phyloP scores from a whole-genome alignment of 495 filamentous ascomycete species.

The Aspergillus indologenus region DNA sequence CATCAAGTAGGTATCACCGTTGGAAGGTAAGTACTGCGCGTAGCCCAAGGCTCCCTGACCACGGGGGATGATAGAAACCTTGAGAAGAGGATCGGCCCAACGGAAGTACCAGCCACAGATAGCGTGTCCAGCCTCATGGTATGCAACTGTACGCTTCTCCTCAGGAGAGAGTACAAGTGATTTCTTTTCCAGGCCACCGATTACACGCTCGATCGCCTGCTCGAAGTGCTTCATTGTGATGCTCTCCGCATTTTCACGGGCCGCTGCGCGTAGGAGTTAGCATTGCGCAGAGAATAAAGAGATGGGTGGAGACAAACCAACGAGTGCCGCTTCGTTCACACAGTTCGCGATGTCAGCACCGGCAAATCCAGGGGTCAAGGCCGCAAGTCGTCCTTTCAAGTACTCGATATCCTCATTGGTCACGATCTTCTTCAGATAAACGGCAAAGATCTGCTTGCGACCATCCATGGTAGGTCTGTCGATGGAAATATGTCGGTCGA shows the following conservation, averaged over 20 bases:
- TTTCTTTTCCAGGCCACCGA: constrained; percentile 95
- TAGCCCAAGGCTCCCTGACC: constrained; percentile 92
- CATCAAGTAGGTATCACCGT: constrained; percentile 86
- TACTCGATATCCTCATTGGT: constrained; percentile 85
- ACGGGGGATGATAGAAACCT: constrained; percentile 97
- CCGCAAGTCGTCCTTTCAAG: constrained; percentile 79
- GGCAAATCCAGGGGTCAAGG: constrained; percentile 91
- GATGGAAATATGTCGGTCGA: constrained; percentile 92
- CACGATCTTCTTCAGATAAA: constrained; percentile 89
- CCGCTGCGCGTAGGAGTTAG: constrained; percentile 57
- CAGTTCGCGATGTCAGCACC: constrained; percentile 98
- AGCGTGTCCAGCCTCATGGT: constrained; percentile 97
- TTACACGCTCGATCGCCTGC: constrained; percentile 93
- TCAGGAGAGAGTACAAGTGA: constrained; percentile 86
- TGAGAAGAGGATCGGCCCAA: constrained; percentile 93
- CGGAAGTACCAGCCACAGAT: constrained; percentile 98
- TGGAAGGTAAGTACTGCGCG: constrained; percentile 88
- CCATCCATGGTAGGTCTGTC: constrained; percentile 96
- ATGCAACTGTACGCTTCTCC: constrained; percentile 93
- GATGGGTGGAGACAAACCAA: constrained; percentile 62
- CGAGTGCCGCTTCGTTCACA: constrained; percentile 93
- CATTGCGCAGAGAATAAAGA: neutral
- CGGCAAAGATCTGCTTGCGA: constrained; percentile 90
- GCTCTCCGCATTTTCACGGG: constrained; percentile 68
- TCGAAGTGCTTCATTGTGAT: constrained; percentile 92